Evolutionary conservation across 176 grass and related monocot species (phyloP), one percentile per base, ranked within the genome.

Genomic region (Calamus simplicifolius): DNA sequence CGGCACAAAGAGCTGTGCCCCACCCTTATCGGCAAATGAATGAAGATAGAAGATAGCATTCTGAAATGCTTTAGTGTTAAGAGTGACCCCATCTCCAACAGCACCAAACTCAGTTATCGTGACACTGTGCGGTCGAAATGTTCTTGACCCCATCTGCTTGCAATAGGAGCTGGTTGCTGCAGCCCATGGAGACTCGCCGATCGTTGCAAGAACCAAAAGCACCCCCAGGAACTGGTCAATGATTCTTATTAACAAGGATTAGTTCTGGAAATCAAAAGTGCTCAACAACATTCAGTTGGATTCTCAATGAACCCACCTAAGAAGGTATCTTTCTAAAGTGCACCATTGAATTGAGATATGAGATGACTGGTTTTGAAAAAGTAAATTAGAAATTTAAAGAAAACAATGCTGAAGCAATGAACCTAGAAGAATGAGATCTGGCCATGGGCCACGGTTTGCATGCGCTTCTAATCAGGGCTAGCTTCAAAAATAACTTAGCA

Each of bases 1-100:
- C 50, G 93, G 93, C 66, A 98, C 93, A 35, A 98, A 98, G 56
- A 98, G 79, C 51, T 92, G 75, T 0, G 93, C 93, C 0, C 93
- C 93, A 3, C 93, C 93, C 66, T 98, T 98, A 77, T 98, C 93
- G 0, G 93, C 84, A 48, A 98, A 98, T 17, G 93, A 98, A 76
- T 92, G 85, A 61, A 98, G 93, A 65, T 98, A 98, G 66, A 92
- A 98, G 27, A 98, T 91, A 4, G 93, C 93, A 70, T 98, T 98
- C 75, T 88, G 87, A 68, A 98, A 98, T 61, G 93, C 87, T 62
- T 98, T 98, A 50, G 93, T 92, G 63, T 98, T 98, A 21, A 88
- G 69, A 8, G 93, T 92, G 26, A 78, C 75, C 52, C 93, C 93
- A 65, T 98, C 84, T 4, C 93, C 87, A n/a, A 98, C 79, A 35